Base-by-base conservation (phyloP, 208 protist genomes). In the Acanthamoeba sp. region DNA sequence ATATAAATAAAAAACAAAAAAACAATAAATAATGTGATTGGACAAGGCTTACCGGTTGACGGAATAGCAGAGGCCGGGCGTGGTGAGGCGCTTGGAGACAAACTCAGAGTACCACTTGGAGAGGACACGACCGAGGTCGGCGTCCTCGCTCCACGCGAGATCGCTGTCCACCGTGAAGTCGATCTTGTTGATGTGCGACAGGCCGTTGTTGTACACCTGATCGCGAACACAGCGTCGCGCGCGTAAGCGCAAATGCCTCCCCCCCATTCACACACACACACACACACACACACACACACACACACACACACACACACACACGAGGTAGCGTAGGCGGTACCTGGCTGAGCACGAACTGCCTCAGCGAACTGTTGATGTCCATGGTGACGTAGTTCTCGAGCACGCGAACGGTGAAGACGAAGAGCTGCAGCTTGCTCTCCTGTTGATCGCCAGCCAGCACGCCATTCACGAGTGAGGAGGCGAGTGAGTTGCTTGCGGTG, bases 71-170 rank as follows among this genome's bases (percentile, higher is more conserved):
- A 71, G 10, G 50, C 85, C 85, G 10, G 85, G 85, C 36, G 57
- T 62, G 45, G 45, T 36, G 22, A 91, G 45, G 9, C 85, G 29
- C 85, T 69, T 64, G 29, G 85, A 64, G 6, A 91, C 50, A 34
- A 91, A 91, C 2, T 91, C 85, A 36, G 85, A 16, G 85, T 91
- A 91, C 78, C 78, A 62, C 50, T 87, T 50, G 78, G 45, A 34
- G 34, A 87, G 27, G 50, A 87, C 22, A 1, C 34, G 1, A 27
- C 20, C 40, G 34, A 62, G 24, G 50, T 87, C 40, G 27, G 20
- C 24, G 20, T n/a, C 78, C 42, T 52, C 73, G 29, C 42, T 2
- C 73, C 34, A 55, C 18, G 4, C 32, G 69, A 80, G 24, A 3
- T 91, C 85, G 24, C 85, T 34, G 18, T 90, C 85, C 24, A 91